Evolutionary conservation across 2,329 filamentous ascomycete species (phyloP), one percentile per base, ranked within the genome.

Genomic region (Stromatinia cepivora): DNA sequence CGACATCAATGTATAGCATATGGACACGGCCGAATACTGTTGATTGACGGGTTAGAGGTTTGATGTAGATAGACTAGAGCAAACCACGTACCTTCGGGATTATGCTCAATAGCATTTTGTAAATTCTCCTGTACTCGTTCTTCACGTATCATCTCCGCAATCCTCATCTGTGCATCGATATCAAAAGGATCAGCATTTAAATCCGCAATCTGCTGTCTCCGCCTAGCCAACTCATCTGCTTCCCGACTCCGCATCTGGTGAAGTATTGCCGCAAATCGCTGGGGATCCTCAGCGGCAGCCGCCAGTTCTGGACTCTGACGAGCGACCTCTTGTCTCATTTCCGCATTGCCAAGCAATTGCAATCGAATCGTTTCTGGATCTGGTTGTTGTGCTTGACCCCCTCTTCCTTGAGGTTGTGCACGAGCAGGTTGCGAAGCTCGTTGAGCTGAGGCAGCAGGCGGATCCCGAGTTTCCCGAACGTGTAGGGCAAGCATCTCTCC

Each of bases 181-280:
- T 99, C 94, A 81, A 98, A 97, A 0, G 94, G 94, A 77, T 99
- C 95, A 13, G 93, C 91, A 79, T 98, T 97, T 71, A 98, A 84
- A 77, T 91, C 85, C 71, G 90, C 89, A 75, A 97, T 94, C 79
- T 94, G 89, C 66, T 92, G 89, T 79, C 94, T 89, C 70, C 94
- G 90, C 79, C 94, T 90, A 39, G 86, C 85, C 71, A 94, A 90
- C 69, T 90, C 87, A 69, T 91, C 86, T 64, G 88, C 86, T 76
- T 96, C 91, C 69, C 89, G 85, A 70, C 90, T 86, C 73, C 90
- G 86, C 79, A 90, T 88, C 70, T 88, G 85, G 67, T 85, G 82
- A 77, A 92, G 90, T 52, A 92, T 84, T 72, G 92, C 86, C 48
- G 90, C 88, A 79, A 97, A 99, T 66, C 87, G 87, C 74, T 85